phyloP scores from a whole-genome alignment of 2,329 filamentous ascomycete species.

The Leptographium wingfieldii region DNA sequence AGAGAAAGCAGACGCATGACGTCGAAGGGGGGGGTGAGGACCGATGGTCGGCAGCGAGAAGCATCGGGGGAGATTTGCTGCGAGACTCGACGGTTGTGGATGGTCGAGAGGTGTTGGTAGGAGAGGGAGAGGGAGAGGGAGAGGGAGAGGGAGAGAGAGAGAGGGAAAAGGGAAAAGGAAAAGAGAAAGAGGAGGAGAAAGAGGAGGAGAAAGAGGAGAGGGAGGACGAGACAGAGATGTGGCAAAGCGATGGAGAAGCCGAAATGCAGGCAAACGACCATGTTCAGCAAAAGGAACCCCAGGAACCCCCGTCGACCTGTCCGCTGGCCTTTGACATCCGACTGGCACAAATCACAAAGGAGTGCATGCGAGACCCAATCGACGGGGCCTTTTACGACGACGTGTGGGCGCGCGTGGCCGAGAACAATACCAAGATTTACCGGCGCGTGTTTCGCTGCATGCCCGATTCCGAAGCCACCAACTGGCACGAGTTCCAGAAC shows the following conservation, averaged over 20 bases:
- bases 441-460: conserved; percentile 91
- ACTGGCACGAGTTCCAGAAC: conserved; percentile 87
- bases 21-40: conserved; percentile 69
- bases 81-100: conserved; percentile 60
- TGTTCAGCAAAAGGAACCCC: conserved; percentile 19
- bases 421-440: conserved; percentile 93
- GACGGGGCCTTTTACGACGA: conserved; percentile 73
- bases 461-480: conserved; percentile 88
- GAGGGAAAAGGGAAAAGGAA: neutral
- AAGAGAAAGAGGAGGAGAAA: too few species aligned
- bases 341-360: conserved; percentile 62
- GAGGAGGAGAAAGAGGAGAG: too few species aligned
- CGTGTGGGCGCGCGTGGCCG: conserved; percentile 74
- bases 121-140: conserved; percentile 13
- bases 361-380: conserved; percentile 91
- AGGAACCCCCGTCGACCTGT: conserved; percentile 36
- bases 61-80: conserved; percentile 46
- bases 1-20: conserved; percentile 54
- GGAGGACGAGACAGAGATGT: too few species aligned
- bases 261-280: too few species aligned
- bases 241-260: too few species aligned
- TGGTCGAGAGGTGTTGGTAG: conserved; percentile 59
- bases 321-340: conserved; percentile 55
- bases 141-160: neutral
- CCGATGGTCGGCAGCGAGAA: conserved; percentile 55